phyloP scores from a whole-genome alignment of 805 yeast species.

The Wickerhamiella lipophila region DNA sequence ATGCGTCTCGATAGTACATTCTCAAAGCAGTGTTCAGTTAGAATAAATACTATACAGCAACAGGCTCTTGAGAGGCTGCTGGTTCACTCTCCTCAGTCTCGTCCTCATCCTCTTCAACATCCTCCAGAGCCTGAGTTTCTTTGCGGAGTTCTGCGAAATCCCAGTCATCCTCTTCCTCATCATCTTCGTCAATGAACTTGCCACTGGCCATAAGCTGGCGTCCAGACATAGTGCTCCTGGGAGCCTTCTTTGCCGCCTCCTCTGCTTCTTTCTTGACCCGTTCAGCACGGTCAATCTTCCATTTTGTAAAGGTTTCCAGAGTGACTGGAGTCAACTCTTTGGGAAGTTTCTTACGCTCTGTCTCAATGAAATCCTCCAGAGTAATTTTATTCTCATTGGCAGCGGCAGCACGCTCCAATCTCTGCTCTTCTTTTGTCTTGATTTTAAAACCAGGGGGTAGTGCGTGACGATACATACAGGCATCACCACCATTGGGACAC shows the following conservation, averaged over 20 bases:
- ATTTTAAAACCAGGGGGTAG: constrained; percentile 93
- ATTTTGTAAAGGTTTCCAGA: constrained; percentile 58
- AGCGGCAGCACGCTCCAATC: constrained; percentile 71
- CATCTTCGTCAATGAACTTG: constrained; percentile 26
- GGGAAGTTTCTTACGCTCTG: constrained; percentile 79
- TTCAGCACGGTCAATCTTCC: constrained; percentile 64
- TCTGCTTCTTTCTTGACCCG: constrained; percentile 36
- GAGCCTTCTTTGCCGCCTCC: constrained; percentile 34
- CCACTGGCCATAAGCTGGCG: constrained; percentile 32
- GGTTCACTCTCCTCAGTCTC: too few relatives aligned
- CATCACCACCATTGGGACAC: constrained; percentile 88
- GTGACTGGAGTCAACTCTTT: constrained; percentile 71
- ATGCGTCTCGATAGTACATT: too few relatives aligned
- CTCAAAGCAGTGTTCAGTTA: background rate
- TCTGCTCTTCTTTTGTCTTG: constrained; percentile 92
- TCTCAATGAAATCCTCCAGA: constrained; percentile 87
- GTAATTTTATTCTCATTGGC: constrained; percentile 83
- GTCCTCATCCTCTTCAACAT: constrained; percentile 12
- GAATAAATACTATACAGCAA: constrained; percentile 1
- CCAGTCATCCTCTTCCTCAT: constrained; percentile 28
- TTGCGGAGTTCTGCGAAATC: constrained; percentile 28
- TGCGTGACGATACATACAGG: constrained; percentile 89
- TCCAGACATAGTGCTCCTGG: constrained; percentile 25
- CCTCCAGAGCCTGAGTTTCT: constrained; percentile 23
- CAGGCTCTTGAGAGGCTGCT: background rate